Evolutionary conservation across 495 filamentous ascomycete genomes (phyloP), one percentile per base, ranked within the genome.

Genomic region (Annulohypoxylon moriforme): DNA sequence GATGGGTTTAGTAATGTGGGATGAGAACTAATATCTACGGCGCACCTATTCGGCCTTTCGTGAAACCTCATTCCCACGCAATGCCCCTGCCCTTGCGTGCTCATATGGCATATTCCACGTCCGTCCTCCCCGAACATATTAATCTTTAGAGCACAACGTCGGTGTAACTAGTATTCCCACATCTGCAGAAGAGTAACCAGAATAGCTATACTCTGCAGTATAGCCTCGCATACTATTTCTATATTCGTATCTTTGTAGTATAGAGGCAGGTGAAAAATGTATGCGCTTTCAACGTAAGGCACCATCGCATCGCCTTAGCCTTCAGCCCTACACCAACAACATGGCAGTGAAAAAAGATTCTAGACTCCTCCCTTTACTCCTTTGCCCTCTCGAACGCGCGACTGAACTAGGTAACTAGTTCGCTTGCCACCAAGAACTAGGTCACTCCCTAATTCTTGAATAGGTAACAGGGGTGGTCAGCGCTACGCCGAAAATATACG

Each of bases 301-400:
- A 55, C 29, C 29, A 34, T 6, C 29, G 16, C 29, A n/a, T 55
- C 25, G 25, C 29, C 29, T 33, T 34, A 49, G 46, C 25, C 50
- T 20, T 55, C 50, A 55, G 62, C 52, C 52, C 62, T 66, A 66
- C 52, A 50, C 31, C 49, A 16, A 29, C 11, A n/a, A n/a, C 20
- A 22, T 13, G 46, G 46, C 46, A 25, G 10, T n/a, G 20, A 20
- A 8, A 24, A 8, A 8, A 47, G 16, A 47, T 47, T 49, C 22
- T 49, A 47, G 16, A 11, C 46, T 11, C 20, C 18, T 11, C 18
- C 9, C 46, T 10, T 4, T 47, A 8, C 25, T 11, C 7, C 8
- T 24, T 14, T n/a, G n/a, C 3, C 8, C 20, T 44, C 16, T 44
- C 40, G 13, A n/a, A 18, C 40, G 5, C 40, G 40, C 40, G 16